Evolutionary conservation across 1,139 yeast genomes (phyloP), one percentile per base, ranked within the genome.

Genomic region (Yamadazyma oceani): DNA sequence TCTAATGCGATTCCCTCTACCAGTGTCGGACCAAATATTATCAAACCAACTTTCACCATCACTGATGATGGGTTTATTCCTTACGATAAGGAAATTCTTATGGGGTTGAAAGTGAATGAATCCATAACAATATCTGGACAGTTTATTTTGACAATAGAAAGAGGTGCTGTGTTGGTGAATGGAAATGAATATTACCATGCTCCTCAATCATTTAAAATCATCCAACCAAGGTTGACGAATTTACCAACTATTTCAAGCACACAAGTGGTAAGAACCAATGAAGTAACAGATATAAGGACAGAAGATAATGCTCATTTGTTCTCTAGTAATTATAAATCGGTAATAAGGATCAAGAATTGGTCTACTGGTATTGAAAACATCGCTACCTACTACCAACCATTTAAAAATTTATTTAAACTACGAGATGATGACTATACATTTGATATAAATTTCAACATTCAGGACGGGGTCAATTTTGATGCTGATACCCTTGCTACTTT

Each of bases 101-200:
- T 79, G 17, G 82, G 78, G 0, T 57, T 82, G 15, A 62, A 62
- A 34, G 51, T 54, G 3, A 60, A 63, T 31, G 85, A 85, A 49
- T 63, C 60, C 26, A 46, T 86, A 2, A 58, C 79, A 23, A 42
- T 85, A 2, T 68, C 72, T 31, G 96, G 96, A 0, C 80, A 77
- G 45, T 82, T 73, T 49, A 53, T 47, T 6, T 36, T 86, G 17
- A 61, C 63, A 5, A 65, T 86, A 0, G 67, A 75, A 36, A 64
- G 78, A 49, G 96, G 96, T 12, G 78, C 82, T 0, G 53, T 68
- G 0, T 54, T 80, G 9, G 66, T 84, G 34, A 84, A 85, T 25
- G 71, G 76, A 3, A 62, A 67, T 11, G 77, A 73, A 48, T 71
- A 70, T 43, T 62, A 80, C 1, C 57, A 64, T 23, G 54, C 64